Conservation (phyloP, 805 yeast genomes). For the Candida caryicola region DNA sequence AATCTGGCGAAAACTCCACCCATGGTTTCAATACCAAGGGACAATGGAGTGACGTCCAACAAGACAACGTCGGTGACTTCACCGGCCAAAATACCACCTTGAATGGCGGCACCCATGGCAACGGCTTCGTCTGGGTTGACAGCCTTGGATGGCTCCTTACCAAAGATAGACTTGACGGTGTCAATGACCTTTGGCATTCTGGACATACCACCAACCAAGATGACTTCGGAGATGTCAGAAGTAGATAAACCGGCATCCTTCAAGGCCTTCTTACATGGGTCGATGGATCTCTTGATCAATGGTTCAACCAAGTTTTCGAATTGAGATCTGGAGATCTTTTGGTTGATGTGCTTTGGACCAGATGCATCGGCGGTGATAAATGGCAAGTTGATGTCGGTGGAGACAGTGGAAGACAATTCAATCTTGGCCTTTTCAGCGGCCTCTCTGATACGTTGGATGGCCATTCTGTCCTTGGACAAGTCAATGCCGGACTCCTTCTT, state of each 20-base stretch:
- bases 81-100: slow-evolving; percentile 95
- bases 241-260: slow-evolving; percentile 73
- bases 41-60: slow-evolving; percentile 85
- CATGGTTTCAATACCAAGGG: slow-evolving; percentile 94
- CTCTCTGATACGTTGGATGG: slow-evolving; percentile 82
- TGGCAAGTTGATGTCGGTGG: slow-evolving; percentile 76
- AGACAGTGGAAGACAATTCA: slow-evolving; percentile 71
- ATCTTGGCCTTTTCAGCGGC: slow-evolving; percentile 90
- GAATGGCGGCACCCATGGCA: slow-evolving; percentile 96
- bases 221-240: slow-evolving; percentile 72
- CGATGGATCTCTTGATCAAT: slow-evolving; percentile 67
- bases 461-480: slow-evolving; percentile 64
- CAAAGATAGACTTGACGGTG: slow-evolving; percentile 73
- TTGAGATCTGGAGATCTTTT: slow-evolving; percentile 63
- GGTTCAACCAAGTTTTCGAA: slow-evolving; percentile 65
- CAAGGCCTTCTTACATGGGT: slow-evolving; percentile 77
- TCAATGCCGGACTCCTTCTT: slow-evolving; percentile 70
- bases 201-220: slow-evolving; percentile 88
- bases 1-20: slow-evolving; percentile 96
- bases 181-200: slow-evolving; percentile 86
- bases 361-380: slow-evolving; percentile 85
- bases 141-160: slow-evolving; percentile 81
- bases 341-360: slow-evolving; percentile 77
- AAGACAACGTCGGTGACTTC: slow-evolving; percentile 89
- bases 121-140: slow-evolving; percentile 96